These are phyloP conservation scores for Tricholoma flavovirens DNA, from an alignment of 768 basidiomycete genomes.

Conservation along the genomic window DNA sequence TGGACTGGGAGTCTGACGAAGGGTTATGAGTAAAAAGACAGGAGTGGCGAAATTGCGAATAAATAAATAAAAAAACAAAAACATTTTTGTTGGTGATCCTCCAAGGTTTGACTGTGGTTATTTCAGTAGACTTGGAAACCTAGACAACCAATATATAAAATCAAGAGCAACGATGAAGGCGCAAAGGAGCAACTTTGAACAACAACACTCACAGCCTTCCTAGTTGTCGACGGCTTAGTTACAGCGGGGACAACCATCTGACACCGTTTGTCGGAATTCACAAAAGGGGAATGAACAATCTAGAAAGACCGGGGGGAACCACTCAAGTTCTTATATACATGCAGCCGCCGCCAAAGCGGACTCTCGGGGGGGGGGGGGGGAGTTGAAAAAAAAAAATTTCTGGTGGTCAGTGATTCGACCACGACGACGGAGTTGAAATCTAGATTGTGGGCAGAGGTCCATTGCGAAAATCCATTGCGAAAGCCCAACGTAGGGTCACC, in stretches of 20 bases:
- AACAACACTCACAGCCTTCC: neutral
- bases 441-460: neutral
- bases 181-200: too few species aligned
- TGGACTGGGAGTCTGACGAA: neutral
- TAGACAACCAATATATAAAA: neutral
- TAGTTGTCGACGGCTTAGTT: neutral
- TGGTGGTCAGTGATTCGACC: neutral
- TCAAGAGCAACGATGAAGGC: too few species aligned
- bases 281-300: neutral
- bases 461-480: neutral
- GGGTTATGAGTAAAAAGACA: neutral
- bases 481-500: neutral
- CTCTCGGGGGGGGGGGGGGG: too few species aligned
- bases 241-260: neutral
- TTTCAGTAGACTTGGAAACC: neutral
- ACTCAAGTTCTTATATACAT: too few species aligned
- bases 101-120: neutral
- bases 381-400: too few species aligned
- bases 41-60: neutral
- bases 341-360: neutral
- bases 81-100: neutral
- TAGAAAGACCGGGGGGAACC: neutral
- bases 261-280: neutral
- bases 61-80: too few species aligned
- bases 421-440: neutral